Evolutionary conservation across 495 filamentous ascomycete genomes (phyloP).

Genomic region (Penicillium robsamsonii): DNA sequence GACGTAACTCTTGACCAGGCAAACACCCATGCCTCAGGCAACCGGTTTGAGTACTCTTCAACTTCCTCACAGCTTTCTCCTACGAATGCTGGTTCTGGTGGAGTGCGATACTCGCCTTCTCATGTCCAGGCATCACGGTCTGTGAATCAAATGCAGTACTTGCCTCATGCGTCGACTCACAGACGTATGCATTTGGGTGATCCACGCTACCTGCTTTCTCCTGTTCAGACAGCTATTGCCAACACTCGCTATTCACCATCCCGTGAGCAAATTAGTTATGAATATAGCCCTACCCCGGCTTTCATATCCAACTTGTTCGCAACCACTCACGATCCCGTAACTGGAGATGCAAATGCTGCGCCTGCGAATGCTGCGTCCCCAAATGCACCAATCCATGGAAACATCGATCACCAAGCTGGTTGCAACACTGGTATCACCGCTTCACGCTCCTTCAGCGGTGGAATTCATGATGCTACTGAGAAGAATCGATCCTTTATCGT

Average conservation of each 20-base stretch:
- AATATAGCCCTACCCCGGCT: background rate
- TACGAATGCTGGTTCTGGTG: background rate
- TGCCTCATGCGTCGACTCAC: background rate
- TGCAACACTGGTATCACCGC: background rate
- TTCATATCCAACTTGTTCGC: background rate
- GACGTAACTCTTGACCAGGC: background rate
- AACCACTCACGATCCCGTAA: background rate
- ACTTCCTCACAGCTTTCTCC: background rate
- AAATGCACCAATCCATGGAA: background rate
- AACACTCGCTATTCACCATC: conserved; percentile 1
- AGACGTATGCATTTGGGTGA: background rate
- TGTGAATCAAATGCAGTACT: background rate
- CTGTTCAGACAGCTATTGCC: background rate
- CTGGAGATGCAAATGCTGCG: background rate
- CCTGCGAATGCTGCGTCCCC: no score
- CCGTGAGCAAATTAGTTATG: background rate
- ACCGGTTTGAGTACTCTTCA: background rate
- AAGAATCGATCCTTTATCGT: conserved; percentile 2
- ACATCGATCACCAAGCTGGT: background rate
- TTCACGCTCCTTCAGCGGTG: no score
- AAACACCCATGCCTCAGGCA: background rate
- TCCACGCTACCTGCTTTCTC: background rate
- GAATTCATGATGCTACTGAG: background rate
- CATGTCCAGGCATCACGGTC: background rate
- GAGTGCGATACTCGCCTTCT: conserved; percentile 1